Evolutionary conservation across 1,284 basidiomycete species (phyloP).

Genomic region (Melampsora americana): DNA sequence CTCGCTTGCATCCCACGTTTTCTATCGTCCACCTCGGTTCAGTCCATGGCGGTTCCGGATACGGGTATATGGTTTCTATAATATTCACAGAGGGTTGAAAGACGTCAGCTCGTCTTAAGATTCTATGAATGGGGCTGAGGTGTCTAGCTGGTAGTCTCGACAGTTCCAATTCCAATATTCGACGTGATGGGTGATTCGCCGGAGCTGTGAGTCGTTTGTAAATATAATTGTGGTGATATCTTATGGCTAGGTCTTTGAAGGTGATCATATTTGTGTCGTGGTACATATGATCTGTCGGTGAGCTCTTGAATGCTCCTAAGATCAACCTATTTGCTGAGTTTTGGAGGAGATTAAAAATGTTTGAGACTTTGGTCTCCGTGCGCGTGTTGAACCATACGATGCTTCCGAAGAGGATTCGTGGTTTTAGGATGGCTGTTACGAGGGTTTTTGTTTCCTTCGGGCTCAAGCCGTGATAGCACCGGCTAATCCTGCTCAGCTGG

Average conservation of each 20-base stretch:
- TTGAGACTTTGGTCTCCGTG: background rate
- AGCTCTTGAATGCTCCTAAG: background rate
- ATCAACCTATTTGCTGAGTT: background rate
- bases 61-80: background rate
- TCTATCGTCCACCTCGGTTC: background rate
- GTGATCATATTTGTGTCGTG: background rate
- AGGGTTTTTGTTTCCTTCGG: background rate
- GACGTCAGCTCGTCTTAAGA: background rate
- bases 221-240: background rate
- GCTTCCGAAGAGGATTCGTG: slow-evolving; percentile 14
- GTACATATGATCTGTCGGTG: background rate
- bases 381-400: slow-evolving; percentile 8
- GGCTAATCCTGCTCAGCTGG: background rate
- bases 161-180: background rate
- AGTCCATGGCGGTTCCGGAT: background rate
- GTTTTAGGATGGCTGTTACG: background rate
- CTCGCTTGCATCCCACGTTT: background rate
- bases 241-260: background rate
- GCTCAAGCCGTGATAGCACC: background rate
- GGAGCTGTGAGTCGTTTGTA: background rate
- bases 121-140: background rate
- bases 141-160: background rate
- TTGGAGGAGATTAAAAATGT: background rate
- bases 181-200: background rate
- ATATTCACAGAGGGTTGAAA: background rate